phyloP scores from a whole-genome alignment of 2,329 filamentous ascomycete genomes.

The Chrysoporthe cubensis region DNA sequence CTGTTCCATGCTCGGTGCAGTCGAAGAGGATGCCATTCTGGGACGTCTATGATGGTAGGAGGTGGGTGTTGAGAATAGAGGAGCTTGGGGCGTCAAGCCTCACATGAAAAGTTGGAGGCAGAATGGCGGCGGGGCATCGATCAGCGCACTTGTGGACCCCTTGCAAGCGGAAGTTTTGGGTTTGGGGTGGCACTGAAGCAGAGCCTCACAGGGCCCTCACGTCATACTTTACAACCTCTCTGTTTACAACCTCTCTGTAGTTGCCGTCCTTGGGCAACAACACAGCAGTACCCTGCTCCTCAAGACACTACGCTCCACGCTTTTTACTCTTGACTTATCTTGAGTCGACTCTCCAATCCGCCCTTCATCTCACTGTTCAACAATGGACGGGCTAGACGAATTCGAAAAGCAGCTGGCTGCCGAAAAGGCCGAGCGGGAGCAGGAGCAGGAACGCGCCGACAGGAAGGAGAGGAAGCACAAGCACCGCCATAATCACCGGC shows the following conservation, averaged over 20 bases:
- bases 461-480: constrained; percentile 36
- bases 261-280: background rate
- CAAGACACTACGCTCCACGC: background rate
- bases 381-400: constrained; percentile 38
- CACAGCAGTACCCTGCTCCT: background rate
- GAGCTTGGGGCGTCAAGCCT: background rate
- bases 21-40: constrained; percentile 31
- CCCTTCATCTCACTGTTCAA: background rate
- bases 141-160: background rate
- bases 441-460: constrained; percentile 34
- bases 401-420: constrained; percentile 46
- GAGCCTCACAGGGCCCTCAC: constrained; percentile 11
- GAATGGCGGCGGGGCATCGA: constrained; percentile 22
- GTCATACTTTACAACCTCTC: background rate
- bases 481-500: constrained; percentile 35
- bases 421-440: constrained; percentile 40
- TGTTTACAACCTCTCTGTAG: background rate
- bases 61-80: background rate
- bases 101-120: constrained; percentile 25
- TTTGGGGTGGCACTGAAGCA: constrained; percentile 11
- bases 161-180: background rate
- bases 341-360: background rate
- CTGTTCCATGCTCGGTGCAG: constrained; percentile 27
- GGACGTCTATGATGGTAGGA: background rate
- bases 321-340: background rate